These are phyloP conservation scores for Lyophyllum shimeji DNA, from an alignment of 768 basidiomycete genomes.

Conservation along the genomic window DNA sequence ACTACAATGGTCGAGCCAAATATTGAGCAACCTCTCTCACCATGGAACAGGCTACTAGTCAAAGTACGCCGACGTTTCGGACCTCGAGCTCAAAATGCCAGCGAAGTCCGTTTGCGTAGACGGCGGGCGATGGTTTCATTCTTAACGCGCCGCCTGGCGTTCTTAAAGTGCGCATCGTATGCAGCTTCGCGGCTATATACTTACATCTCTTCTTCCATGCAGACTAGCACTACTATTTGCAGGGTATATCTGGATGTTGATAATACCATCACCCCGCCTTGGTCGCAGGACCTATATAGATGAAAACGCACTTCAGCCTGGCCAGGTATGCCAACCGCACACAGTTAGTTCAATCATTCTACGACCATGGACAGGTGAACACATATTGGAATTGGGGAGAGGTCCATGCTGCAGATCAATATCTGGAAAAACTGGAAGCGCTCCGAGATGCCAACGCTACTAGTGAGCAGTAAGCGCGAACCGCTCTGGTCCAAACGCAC, in stretches of 20 bases:
- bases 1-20: conserved; percentile 8
- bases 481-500: background rate
- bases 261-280: conserved; percentile 66
- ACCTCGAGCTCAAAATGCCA: conserved; percentile 22
- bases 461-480: conserved; percentile 62
- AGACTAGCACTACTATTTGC: conserved; percentile 58
- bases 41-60: conserved; percentile 12
- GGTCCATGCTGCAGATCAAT: conserved; percentile 83
- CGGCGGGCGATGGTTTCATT: conserved; percentile 35
- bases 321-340: conserved; percentile 56
- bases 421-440: conserved; percentile 66
- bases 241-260: conserved; percentile 84
- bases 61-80: conserved; percentile 24
- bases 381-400: conserved; percentile 92
- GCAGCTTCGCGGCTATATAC: background rate
- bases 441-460: conserved; percentile 64
- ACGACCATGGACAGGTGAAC: conserved; percentile 59
- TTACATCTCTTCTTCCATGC: conserved; percentile 6
- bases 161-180: conserved; percentile 33
- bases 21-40: background rate
- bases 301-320: conserved; percentile 94
- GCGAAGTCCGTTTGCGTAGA: conserved; percentile 44
- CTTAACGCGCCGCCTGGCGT: conserved; percentile 33
- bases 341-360: background rate
- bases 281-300: conserved; percentile 80